phyloP scores from a whole-genome alignment of 352 stramenopile genomes.

The Globisporangium spinosum region DNA sequence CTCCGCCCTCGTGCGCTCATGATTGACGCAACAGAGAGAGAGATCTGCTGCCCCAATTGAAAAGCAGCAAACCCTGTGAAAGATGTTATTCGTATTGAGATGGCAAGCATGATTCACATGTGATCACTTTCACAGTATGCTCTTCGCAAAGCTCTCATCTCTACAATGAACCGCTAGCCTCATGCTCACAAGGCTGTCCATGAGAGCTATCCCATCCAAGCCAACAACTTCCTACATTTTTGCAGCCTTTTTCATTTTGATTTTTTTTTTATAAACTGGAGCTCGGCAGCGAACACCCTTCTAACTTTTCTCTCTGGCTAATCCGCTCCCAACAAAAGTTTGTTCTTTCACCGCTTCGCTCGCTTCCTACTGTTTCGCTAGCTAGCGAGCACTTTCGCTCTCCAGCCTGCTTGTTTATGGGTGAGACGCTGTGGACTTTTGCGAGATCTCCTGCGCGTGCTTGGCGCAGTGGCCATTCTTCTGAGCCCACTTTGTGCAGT shows the following conservation, averaged over 20 bases:
- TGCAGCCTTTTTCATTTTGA: not conserved
- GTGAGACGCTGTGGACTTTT: slow-evolving; percentile 30
- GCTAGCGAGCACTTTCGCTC: not conserved
- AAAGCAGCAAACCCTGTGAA: not conserved
- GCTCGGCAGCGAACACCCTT: not conserved
- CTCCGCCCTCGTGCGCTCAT: not conserved
- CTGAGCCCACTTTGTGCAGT: slow-evolving; percentile 87
- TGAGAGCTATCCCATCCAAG: no score
- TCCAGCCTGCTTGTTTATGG: slow-evolving; percentile 21
- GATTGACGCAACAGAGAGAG: not conserved
- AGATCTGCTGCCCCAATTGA: not conserved
- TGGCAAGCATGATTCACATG: no score
- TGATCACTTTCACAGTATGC: no score
- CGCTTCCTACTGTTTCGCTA: not conserved
- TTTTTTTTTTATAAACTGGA: not conserved
- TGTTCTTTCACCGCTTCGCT: not conserved
- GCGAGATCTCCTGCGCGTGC: slow-evolving; percentile 79
- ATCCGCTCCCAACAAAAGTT: not conserved
- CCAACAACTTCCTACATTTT: not conserved
- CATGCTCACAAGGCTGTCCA: no score
- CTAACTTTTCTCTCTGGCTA: not conserved
- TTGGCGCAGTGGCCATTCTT: slow-evolving; percentile 87
- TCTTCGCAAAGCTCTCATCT: no score
- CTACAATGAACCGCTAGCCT: no score
- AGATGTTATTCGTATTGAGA: not conserved